These are phyloP conservation scores for Alternaria ventricosa DNA, from an alignment of 2,329 filamentous ascomycete species.

Conservation along the genomic window DNA sequence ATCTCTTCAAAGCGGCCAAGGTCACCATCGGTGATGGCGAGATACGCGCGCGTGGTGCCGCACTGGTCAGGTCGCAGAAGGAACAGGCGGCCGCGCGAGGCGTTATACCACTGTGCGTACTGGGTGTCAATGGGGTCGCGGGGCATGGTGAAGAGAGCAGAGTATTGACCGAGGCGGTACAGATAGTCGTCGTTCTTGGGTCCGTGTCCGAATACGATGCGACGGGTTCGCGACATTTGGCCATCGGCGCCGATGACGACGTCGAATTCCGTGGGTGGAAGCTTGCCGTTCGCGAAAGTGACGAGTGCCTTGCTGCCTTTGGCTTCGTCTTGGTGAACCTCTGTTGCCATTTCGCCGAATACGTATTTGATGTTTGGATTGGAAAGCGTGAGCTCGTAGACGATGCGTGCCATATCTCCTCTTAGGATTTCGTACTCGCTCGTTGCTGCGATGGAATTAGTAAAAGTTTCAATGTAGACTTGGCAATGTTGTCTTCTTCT, in stretches of 20 bases:
- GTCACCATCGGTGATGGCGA: conserved; percentile 25
- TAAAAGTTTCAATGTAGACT: not conserved
- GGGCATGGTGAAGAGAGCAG: conserved; percentile 42
- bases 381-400: conserved; percentile 53
- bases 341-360: conserved; percentile 41
- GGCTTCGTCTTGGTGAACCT: conserved; percentile 21
- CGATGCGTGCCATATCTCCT: conserved; percentile 60
- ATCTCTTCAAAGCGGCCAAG: conserved; percentile 28
- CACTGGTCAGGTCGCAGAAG: conserved; percentile 33
- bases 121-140: conserved; percentile 23
- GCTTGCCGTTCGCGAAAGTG: conserved; percentile 44
- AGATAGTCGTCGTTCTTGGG: conserved; percentile 26
- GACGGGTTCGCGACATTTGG: conserved; percentile 37
- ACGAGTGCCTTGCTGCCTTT: conserved; percentile 45
- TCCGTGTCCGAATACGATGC: conserved; percentile 26
- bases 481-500: not conserved
- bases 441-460: conserved; percentile 45
- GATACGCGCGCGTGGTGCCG: conserved; percentile 24
- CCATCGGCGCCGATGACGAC: conserved; percentile 43
- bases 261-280: conserved; percentile 23
- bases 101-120: conserved; percentile 37
- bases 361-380: conserved; percentile 39
- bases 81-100: conserved; percentile 27
- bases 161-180: conserved; percentile 33
- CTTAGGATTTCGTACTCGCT: conserved; percentile 68